Evolutionary conservation across 345 rosid species (phyloP).

Genomic region (Camelina laxa): DNA sequence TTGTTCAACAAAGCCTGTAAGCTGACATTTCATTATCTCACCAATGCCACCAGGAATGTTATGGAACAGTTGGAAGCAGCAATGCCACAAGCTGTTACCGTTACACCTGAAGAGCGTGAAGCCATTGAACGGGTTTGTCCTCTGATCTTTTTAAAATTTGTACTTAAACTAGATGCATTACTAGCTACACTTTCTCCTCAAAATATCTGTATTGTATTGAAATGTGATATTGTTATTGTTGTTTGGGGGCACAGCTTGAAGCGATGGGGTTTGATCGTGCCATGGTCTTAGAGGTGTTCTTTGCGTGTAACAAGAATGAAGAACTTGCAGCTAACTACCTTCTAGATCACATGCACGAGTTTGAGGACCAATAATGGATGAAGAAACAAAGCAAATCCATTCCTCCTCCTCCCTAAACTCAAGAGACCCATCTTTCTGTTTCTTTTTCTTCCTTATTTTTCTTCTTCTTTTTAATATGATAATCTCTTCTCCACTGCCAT

Average conservation of each 20-base stretch:
- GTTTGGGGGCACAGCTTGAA: constrained; percentile 59
- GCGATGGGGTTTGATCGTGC: constrained; percentile 91
- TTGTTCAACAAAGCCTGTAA: background rate
- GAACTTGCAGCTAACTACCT: constrained; percentile 95
- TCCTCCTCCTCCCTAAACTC: constrained; percentile 35
- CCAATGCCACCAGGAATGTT: constrained; percentile 53
- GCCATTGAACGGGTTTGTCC: constrained; percentile 86
- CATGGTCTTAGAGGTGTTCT: constrained; percentile 77
- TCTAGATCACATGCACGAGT: constrained; percentile 88
- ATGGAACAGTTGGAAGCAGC: constrained; percentile 72
- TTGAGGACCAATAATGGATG: constrained; percentile 65
- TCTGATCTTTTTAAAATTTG: background rate
- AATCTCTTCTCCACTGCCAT: constrained; percentile 37
- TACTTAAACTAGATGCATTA: background rate
- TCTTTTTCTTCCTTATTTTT: background rate
- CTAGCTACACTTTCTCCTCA: background rate
- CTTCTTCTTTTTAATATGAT: constrained; percentile 16
- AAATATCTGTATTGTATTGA: background rate
- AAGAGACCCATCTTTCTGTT: constrained; percentile 35
- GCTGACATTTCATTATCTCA: constrained; percentile 19
- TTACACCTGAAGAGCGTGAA: constrained; percentile 94
- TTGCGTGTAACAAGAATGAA: constrained; percentile 96
- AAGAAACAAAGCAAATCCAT: constrained; percentile 31
- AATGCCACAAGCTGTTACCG: constrained; percentile 87
- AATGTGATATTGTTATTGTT: background rate